These are phyloP conservation scores for Cutaneotrichosporon cavernicola DNA, from an alignment of 1,284 basidiomycete species.

Conservation along the genomic window DNA sequence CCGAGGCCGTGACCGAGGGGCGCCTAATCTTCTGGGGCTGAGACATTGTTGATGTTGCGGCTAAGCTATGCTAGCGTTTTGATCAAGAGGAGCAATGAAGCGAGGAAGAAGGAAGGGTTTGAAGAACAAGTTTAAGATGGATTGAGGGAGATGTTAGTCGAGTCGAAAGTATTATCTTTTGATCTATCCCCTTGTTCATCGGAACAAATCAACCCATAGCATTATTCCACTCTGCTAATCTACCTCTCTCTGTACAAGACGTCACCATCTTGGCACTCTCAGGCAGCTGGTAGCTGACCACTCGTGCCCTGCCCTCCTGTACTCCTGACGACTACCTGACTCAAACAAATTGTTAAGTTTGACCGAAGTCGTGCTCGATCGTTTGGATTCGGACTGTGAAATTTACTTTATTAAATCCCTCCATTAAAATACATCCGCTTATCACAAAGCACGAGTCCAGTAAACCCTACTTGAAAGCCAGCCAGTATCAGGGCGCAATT, in stretches of 20 bases:
- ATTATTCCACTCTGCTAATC: no score
- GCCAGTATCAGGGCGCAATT: no score
- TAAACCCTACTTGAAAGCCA: no score
- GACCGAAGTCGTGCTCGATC: slow-evolving; percentile 6
- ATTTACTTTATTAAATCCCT: neutral
- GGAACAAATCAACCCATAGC: neutral
- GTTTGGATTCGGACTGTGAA: neutral
- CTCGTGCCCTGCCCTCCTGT: no score
- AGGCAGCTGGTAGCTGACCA: no score
- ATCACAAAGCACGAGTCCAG: neutral
- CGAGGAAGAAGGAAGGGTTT: neutral
- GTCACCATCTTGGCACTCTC: neutral
- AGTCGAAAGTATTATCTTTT: slow-evolving; percentile 11
- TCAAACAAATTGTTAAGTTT: no score
- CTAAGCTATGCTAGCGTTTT: neutral
- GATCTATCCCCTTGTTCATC: neutral
- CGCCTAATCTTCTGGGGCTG: slow-evolving; percentile 27
- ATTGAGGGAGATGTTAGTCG: neutral
- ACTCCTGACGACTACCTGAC: neutral
- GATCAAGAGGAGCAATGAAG: neutral
- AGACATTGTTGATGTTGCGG: slow-evolving; percentile 11
- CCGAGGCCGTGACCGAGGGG: slow-evolving; percentile 44
- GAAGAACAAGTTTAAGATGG: no score
- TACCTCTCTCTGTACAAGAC: neutral
- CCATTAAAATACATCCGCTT: slow-evolving; percentile 1